Base-by-base conservation (phyloP, 495 filamentous ascomycete species). In the Ascobolus immersus region DNA sequence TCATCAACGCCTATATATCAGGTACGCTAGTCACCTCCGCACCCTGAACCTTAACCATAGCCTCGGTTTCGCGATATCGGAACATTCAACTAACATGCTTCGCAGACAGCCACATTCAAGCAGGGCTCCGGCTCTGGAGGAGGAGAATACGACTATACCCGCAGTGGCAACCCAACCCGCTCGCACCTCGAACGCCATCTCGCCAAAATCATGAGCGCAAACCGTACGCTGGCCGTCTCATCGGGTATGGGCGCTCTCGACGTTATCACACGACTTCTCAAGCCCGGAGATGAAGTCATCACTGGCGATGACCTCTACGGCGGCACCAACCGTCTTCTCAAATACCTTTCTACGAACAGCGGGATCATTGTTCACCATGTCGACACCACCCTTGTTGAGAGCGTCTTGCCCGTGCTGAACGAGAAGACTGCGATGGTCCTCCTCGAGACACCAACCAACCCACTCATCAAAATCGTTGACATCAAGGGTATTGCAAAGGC, bases 201-300 rank as follows among this genome's bases (percentile, higher is more conserved):
- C 38, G 89, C 86, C 39, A 94, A 94, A 65, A 90, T 96, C 55
- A 96, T 94, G 89, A 73, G 72, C 39, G 86, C 89, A 10, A 69
- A 68, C 48, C 76, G 89, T 30, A 76, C 78, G 4, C 70, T 96
- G 25, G 82, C 84, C 33, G 84, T 94, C 19, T 75, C 79, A 12
- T 91, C 81, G 13, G 86, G 86, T 36, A 96, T 96, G 86, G 86
- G 78, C 29, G 86, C 89, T 10, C 55, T 94, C 43, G 86, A 96
- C 49, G 86, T 94, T 26, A 92, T 96, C 37, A 89, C 79, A n/a
- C 74, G 86, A 26, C 61, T 94, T 6, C 61, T 96, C 12, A 70
- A 74, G 38, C 86, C 89, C 1, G 89, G 86, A 26, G 86, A 96
- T 48, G 89, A 94, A 49, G 89, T 96, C 17, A 73, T 96, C 29